Base-by-base conservation (phyloP, 805 yeast genomes). In the Debaryomyces castellii region DNA sequence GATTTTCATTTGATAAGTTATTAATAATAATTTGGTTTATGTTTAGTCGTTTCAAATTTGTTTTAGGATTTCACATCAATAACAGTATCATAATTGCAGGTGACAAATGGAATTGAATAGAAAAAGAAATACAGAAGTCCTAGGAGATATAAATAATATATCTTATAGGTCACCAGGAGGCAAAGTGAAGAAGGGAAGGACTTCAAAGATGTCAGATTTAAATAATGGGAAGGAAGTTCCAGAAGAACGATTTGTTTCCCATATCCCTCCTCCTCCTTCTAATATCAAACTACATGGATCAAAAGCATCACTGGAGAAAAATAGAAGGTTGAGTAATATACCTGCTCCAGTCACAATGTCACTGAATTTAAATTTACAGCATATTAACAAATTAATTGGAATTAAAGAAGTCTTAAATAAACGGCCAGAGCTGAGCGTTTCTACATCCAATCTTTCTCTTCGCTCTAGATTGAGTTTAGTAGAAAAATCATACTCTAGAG, bases 311-410 rank as follows among this genome's bases (percentile, higher is more conserved):
- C 27, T 39, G 18, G 50, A 40, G 14, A 47, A 32, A 18, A 41
- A 39, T 14, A 32, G 41, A 21, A 42, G 28, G 23, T 23, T 32
- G 3, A 42, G 45, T 20, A 39, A 32, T 17, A 43, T 46, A n/a
- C 49, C 47, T 25, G 41, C 44, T 3, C 49, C 49, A 14, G 20
- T 27, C 28, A 35, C 21, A 4, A 17, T 33, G n/a, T 14, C 39
- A 27, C 21, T 21, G 20, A 33, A 34, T n/a, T 38, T 53, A 11
- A 45, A 54, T 39, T 23, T 52, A 12, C 49, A 50, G 40, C 59
- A 53, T 32, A 51, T 55, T 14, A 49, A 52, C 32, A 49, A 47
- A 23, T 47, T 55, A 12, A 50, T 55, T 20, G 53, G 50, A 23
- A 41, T 53, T 21, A 46, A 36, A 37, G 41, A 37, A n/a, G 35